Conservation (phyloP, 2,329 filamentous ascomycete genomes). For the Sporothrix luriei region DNA sequence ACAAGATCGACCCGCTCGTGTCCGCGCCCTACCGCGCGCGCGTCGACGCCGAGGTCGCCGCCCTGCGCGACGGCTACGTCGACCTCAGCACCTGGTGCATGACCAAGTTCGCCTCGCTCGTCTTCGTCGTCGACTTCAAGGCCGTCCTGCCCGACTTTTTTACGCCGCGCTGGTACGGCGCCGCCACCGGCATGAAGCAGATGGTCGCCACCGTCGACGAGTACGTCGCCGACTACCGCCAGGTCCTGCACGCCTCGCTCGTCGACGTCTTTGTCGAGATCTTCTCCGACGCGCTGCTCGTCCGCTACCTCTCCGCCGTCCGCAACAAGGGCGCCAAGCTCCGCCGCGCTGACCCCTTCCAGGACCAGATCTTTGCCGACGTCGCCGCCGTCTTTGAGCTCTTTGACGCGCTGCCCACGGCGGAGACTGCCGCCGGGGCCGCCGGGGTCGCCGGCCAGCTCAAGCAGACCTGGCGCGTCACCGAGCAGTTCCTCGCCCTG, state of each 20-base stretch:
- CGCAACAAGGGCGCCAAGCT: conserved; percentile 91
- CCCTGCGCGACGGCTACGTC: conserved; percentile 86
- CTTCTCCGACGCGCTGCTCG: conserved; percentile 85
- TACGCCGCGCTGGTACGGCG: conserved; percentile 80
- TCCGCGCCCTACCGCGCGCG: conserved; percentile 77
- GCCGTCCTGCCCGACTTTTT: conserved; percentile 86
- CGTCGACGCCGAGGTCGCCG: conserved; percentile 70
- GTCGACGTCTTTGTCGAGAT: conserved; percentile 92
- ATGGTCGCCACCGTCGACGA: conserved; percentile 95
- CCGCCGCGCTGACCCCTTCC: conserved; percentile 80
- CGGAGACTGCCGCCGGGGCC: too few species aligned
- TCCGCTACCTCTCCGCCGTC: conserved; percentile 79
- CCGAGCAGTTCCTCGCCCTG: conserved; percentile 78
- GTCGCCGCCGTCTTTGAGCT: conserved; percentile 87
- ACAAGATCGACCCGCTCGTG: conserved; percentile 79
- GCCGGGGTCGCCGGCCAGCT: conserved; percentile 71
- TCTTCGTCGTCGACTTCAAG: conserved; percentile 89
- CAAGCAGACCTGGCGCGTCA: conserved; percentile 89
- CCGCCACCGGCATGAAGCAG: conserved; percentile 81
- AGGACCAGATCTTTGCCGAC: conserved; percentile 92
- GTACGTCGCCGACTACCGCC: conserved; percentile 85
- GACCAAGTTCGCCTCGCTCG: conserved; percentile 78
- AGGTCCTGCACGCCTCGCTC: conserved; percentile 81
- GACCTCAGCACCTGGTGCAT: conserved; percentile 95
- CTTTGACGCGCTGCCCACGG: conserved; percentile 70